phyloP scores from a whole-genome alignment of 2,329 filamentous ascomycete genomes.

The Fusarium coicis region DNA sequence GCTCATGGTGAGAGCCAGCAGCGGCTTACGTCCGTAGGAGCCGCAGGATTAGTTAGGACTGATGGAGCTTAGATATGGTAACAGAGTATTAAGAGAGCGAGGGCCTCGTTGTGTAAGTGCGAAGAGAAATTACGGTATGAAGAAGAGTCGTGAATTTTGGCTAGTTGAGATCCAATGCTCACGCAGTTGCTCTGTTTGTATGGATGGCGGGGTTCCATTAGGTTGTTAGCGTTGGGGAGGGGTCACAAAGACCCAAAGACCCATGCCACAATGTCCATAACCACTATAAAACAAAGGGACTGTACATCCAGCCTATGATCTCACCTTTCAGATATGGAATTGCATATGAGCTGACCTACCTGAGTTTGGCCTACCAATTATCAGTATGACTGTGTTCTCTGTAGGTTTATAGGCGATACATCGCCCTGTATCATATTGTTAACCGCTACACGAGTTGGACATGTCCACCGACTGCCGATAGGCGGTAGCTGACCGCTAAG shows the following conservation, averaged over 20 bases:
- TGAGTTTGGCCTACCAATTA: not conserved
- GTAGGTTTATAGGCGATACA: not conserved
- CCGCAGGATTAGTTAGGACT: slow-evolving; percentile 14
- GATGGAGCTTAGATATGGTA: not conserved
- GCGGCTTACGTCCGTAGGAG: slow-evolving; percentile 32
- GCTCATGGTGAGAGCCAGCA: slow-evolving; percentile 62
- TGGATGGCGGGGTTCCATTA: slow-evolving; percentile 37
- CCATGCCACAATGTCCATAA: slow-evolving; percentile 27
- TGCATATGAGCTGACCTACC: not conserved
- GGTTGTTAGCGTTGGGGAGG: slow-evolving; percentile 29
- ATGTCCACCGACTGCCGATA: slow-evolving; percentile 2
- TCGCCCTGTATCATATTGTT: not conserved
- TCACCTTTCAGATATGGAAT: not conserved
- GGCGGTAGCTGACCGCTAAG: slow-evolving; percentile 27
- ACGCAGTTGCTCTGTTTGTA: slow-evolving; percentile 29
- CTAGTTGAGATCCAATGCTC: slow-evolving; percentile 24
- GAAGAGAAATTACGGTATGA: slow-evolving; percentile 23
- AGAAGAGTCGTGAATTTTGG: slow-evolving; percentile 32
- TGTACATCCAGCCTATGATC: not conserved
- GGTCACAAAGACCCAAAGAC: slow-evolving; percentile 23
- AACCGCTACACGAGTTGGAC: slow-evolving; percentile 24
- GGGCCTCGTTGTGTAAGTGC: slow-evolving; percentile 13
- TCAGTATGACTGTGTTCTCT: not conserved
- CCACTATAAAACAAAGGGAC: slow-evolving; percentile 11
- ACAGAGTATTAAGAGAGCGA: not conserved